phyloP scores from a whole-genome alignment of 2,329 filamentous ascomycete genomes.

The Cercospora zeina region DNA sequence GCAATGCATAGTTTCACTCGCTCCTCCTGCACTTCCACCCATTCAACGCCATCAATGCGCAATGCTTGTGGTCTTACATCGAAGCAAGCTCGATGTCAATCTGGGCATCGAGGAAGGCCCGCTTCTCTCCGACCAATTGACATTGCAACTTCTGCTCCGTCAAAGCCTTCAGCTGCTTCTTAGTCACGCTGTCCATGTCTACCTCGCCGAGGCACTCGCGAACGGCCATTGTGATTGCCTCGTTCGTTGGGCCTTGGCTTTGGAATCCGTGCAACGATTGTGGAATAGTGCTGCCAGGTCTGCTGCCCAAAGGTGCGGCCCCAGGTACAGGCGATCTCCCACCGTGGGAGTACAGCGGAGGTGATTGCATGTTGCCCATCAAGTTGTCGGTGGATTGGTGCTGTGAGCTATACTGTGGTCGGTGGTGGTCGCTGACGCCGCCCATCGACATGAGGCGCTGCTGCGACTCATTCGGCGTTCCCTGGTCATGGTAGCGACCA shows the following conservation, averaged over 20 bases:
- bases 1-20: background rate
- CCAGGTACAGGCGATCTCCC: slow-evolving; percentile 29
- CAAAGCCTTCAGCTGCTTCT: slow-evolving; percentile 84
- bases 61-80: slow-evolving; percentile 14
- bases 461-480: slow-evolving; percentile 46
- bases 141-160: slow-evolving; percentile 93
- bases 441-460: slow-evolving; percentile 63
- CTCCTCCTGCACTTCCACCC: background rate
- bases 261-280: slow-evolving; percentile 58
- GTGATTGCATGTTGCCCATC: slow-evolving; percentile 38
- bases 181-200: slow-evolving; percentile 94
- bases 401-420: slow-evolving; percentile 45
- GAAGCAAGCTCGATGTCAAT: slow-evolving; percentile 85
- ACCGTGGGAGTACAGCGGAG: slow-evolving; percentile 34
- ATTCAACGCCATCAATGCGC: background rate
- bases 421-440: slow-evolving; percentile 52
- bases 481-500: slow-evolving; percentile 62
- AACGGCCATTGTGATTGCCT: slow-evolving; percentile 79
- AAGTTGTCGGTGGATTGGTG: slow-evolving; percentile 40
- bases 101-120: slow-evolving; percentile 84
- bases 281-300: slow-evolving; percentile 34
- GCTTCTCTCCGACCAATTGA: slow-evolving; percentile 80
- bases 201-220: slow-evolving; percentile 80
- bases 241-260: slow-evolving; percentile 70
- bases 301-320: slow-evolving; percentile 32